Conservation (phyloP, 805 yeast species). For the Schwanniomyces occidentalis region DNA sequence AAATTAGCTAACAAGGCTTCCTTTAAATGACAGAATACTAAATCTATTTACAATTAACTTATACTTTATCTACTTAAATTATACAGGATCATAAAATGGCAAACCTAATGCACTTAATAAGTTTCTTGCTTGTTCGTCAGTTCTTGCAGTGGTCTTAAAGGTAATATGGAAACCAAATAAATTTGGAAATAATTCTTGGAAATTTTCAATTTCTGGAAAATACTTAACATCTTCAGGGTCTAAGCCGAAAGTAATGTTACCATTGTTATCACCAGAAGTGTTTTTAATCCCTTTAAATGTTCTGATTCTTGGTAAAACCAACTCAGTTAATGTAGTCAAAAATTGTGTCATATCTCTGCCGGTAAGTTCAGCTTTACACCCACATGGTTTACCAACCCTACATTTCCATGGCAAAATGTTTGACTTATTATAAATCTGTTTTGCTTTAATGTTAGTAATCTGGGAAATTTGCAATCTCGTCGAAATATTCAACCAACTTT, state of each 20-base stretch:
- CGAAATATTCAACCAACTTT: conserved; percentile 70
- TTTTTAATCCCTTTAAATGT: conserved; percentile 78
- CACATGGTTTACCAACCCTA: conserved; percentile 87
- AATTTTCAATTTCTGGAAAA: conserved; percentile 93
- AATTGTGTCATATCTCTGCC: conserved; percentile 89
- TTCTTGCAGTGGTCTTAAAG: conserved; percentile 84
- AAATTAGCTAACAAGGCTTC: no score
- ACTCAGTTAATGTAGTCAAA: conserved; percentile 79
- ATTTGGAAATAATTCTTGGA: conserved; percentile 85
- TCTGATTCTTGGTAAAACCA: conserved; percentile 91
- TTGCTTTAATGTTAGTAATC: conserved; percentile 88
- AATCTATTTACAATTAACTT: conserved; percentile 3
- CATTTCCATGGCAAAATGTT: conserved; percentile 85
- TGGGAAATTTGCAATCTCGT: conserved; percentile 84
- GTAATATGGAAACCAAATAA: conserved; percentile 85
- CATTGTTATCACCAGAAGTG: conserved; percentile 78
- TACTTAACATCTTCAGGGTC: conserved; percentile 70
- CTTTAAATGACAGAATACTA: no score
- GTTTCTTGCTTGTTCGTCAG: conserved; percentile 86
- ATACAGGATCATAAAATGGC: conserved; percentile 53
- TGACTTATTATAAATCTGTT: conserved; percentile 67
- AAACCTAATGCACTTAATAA: conserved; percentile 79
- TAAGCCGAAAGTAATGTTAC: conserved; percentile 84
- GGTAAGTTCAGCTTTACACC: conserved; percentile 74
- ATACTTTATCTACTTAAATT: conserved; percentile 3